Percentiles rank a stretch among this genome's conserved stretches.
phyloP scores from a whole-genome alignment of 345 rosid species.

The Eucalyptus fibrosa region DNA sequence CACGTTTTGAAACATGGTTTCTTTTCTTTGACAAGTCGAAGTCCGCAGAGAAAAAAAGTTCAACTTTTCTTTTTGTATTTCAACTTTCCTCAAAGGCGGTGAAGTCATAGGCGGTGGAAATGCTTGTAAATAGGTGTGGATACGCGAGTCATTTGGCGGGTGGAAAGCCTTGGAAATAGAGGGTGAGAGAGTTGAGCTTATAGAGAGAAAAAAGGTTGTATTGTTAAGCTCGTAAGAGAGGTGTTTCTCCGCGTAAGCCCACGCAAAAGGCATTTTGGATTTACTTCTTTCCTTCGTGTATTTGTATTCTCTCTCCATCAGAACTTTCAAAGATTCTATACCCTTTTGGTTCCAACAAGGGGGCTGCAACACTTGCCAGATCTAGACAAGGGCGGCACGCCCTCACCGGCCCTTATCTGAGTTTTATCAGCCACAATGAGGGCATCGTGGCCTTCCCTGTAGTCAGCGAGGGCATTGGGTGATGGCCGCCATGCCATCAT shows the following conservation, averaged over 20 bases:
- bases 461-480: neutral
- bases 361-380: neutral
- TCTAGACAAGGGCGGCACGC: accelerated
- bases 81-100: neutral
- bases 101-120: neutral
- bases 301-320: neutral
- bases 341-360: neutral
- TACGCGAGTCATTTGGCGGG: neutral
- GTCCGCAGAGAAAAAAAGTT: neutral
- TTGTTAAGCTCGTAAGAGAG: neutral
- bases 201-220: neutral
- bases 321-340: neutral
- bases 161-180: neutral
- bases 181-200: neutral
- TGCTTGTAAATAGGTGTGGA: neutral
- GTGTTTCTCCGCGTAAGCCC: neutral
- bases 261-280: neutral
- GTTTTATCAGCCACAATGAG: neutral
- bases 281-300: neutral
- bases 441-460: neutral
- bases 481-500: neutral
- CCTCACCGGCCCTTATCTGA: too few species aligned
- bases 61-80: neutral
- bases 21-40: neutral
- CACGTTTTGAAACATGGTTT: neutral